Evolutionary conservation across 345 rosid species (phyloP).

Genomic region (Pugionium dolabratum): DNA sequence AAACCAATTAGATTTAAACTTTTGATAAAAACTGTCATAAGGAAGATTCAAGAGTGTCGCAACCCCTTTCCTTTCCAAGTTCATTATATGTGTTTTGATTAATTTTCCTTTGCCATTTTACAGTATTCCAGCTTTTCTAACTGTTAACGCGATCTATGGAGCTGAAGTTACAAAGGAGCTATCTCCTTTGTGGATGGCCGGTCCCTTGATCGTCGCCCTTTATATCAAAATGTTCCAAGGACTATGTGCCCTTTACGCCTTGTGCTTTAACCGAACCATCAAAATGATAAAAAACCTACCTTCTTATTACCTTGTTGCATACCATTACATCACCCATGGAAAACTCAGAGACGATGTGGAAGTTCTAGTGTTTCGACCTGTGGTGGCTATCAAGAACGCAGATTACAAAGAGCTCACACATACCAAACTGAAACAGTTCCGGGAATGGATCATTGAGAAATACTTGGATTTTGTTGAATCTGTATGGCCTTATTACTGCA

Average conservation of each 20-base stretch:
- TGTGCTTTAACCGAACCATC: conserved; percentile 68
- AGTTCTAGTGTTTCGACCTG: conserved; percentile 55
- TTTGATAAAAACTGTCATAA: not conserved
- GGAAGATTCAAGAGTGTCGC: conserved; percentile 13
- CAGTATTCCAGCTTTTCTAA: conserved; percentile 73
- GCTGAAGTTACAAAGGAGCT: conserved; percentile 77
- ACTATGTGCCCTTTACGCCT: conserved; percentile 66
- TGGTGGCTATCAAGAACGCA: conserved; percentile 58
- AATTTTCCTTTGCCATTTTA: conserved; percentile 31
- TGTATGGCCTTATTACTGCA: conserved; percentile 93
- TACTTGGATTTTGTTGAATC: conserved; percentile 81
- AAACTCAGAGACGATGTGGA: conserved; percentile 59
- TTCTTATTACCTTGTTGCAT: conserved; percentile 51
- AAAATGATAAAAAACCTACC: conserved; percentile 58
- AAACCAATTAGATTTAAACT: not conserved
- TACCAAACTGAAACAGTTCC: conserved; percentile 55
- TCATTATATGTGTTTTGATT: conserved; percentile 16
- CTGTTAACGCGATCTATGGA: conserved; percentile 61
- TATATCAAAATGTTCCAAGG: conserved; percentile 71
- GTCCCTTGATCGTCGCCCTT: conserved; percentile 66
- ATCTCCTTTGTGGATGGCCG: conserved; percentile 76
- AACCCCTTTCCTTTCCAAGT: conserved; percentile 8
- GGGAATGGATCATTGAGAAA: conserved; percentile 65
- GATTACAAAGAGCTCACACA: conserved; percentile 61
- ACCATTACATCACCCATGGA: conserved; percentile 54